Conservation (phyloP, 345 rosid species). For the Boechera retrofracta region DNA sequence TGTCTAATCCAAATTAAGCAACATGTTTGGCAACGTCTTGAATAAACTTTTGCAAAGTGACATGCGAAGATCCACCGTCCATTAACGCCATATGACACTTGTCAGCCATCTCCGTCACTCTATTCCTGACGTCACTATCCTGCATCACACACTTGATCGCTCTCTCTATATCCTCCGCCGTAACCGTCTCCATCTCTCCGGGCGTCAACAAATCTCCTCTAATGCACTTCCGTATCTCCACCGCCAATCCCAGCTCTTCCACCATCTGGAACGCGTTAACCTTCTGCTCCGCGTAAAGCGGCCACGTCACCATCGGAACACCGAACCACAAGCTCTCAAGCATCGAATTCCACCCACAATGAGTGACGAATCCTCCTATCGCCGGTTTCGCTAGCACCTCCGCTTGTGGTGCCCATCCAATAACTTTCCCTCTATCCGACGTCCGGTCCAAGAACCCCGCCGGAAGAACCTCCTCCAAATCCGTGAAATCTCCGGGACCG, state of each 20-base stretch:
- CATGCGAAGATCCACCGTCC: constrained; percentile 53
- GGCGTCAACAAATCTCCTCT: background rate
- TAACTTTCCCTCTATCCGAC: constrained; percentile 44
- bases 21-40: constrained; percentile 31
- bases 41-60: constrained; percentile 45
- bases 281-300: constrained; percentile 59
- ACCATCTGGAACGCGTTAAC: constrained; percentile 60
- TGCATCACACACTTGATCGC: constrained; percentile 45
- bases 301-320: constrained; percentile 64
- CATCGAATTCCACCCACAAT: constrained; percentile 76
- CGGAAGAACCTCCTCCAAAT: constrained; percentile 45
- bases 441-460: constrained; percentile 57
- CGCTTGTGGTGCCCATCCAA: constrained; percentile 71
- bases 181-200: constrained; percentile 32
- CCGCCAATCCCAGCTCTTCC: constrained; percentile 53
- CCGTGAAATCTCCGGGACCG: constrained; percentile 33
- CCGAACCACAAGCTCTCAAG: constrained; percentile 66
- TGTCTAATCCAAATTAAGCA: background rate
- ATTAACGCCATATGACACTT: constrained; percentile 44
- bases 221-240: constrained; percentile 48
- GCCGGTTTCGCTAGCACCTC: constrained; percentile 53
- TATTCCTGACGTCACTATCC: constrained; percentile 42
- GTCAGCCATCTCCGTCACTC: constrained; percentile 44
- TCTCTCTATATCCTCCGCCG: constrained; percentile 53
- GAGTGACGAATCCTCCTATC: constrained; percentile 60